A percentile compares a stretch with the other conserved stretches of the same genome.
Evolutionary conservation across 202 grass and related monocot species (phyloP).

Genomic region (Tripidium arundinaceum): DNA sequence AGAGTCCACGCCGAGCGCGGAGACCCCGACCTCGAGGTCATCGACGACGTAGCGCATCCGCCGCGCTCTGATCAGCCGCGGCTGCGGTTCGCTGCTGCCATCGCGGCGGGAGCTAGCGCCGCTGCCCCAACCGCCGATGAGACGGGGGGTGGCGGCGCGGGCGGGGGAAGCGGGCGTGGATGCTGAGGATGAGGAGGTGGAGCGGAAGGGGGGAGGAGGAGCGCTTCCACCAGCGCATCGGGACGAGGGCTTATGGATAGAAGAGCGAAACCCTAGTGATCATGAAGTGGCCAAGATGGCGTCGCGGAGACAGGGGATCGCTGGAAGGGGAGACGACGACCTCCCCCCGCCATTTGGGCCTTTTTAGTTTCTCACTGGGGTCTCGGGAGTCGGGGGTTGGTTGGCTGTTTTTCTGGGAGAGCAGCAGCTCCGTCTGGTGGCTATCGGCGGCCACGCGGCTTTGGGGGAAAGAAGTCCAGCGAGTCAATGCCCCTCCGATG

Average conservation of each 20-base stretch:
- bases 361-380: not conserved
- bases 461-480: constrained; percentile 39
- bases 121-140: constrained; percentile 2
- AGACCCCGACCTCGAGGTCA: constrained; percentile 45
- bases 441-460: constrained; percentile 32
- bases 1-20: constrained; percentile 34
- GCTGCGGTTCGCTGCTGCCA: constrained; percentile 35
- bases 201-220: constrained; percentile 17
- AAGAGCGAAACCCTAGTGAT: constrained; percentile 37
- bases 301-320: constrained; percentile 13
- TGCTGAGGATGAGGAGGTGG: constrained; percentile 6
- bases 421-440: too few relatives aligned
- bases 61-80: constrained; percentile 45
- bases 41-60: constrained; percentile 47
- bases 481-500: constrained; percentile 36
- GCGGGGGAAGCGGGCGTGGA: constrained; percentile 46
- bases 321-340: constrained; percentile 42
- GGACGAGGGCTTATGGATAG: not conserved
- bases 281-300: constrained; percentile 32
- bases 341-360: constrained; percentile 31
- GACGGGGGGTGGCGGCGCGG: constrained; percentile 33
- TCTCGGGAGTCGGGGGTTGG: too few relatives aligned
- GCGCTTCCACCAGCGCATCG: constrained; percentile 62
- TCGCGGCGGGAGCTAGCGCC: constrained; percentile 17
- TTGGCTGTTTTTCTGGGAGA: too few relatives aligned